phyloP scores from a whole-genome alignment of 2,329 filamentous ascomycete genomes.

The Bertia moriformis region DNA sequence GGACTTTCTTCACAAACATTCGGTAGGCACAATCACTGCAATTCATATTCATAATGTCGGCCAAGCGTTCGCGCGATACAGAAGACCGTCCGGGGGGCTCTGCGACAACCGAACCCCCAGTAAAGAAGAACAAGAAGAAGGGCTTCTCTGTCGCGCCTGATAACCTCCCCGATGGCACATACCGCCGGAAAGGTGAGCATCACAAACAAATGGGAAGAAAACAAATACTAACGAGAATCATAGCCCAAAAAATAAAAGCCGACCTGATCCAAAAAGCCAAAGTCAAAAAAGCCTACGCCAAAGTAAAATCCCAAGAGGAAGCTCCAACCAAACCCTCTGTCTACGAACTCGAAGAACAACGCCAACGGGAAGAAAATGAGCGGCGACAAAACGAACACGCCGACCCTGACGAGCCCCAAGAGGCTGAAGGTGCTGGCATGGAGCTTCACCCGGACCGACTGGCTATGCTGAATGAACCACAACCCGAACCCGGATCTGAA shows the following conservation, averaged over 20 bases:
- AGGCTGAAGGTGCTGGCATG: constrained; percentile 13
- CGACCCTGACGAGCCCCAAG: constrained; percentile 8
- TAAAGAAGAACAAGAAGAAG: constrained; percentile 21
- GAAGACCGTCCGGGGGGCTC: constrained; percentile 18
- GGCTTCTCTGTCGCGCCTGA: constrained; percentile 79
- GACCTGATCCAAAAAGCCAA: constrained; percentile 84
- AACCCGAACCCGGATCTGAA: constrained; percentile 3
- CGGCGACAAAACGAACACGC: too few species aligned
- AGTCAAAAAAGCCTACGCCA: constrained; percentile 81
- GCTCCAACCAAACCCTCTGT: constrained; percentile 12
- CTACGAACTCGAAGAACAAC: constrained; percentile 6
- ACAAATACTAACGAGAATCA: constrained; percentile 2
- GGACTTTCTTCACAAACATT: too few species aligned
- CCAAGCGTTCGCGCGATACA: constrained; percentile 37
- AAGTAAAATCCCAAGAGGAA: constrained; percentile 55
- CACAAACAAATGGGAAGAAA: not conserved
- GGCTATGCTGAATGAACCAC: constrained; percentile 35
- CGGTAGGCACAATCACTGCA: too few species aligned
- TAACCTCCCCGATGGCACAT: constrained; percentile 79
- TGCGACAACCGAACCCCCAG: constrained; percentile 30
- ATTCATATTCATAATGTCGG: too few species aligned
- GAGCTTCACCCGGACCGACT: constrained; percentile 47
- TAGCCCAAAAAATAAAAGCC: constrained; percentile 79
- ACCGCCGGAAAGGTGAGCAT: constrained; percentile 58
- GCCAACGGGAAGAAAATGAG: constrained; percentile 6